Conservation (phyloP, 2,329 filamentous ascomycete species). For the Aspergillus amoenus region DNA sequence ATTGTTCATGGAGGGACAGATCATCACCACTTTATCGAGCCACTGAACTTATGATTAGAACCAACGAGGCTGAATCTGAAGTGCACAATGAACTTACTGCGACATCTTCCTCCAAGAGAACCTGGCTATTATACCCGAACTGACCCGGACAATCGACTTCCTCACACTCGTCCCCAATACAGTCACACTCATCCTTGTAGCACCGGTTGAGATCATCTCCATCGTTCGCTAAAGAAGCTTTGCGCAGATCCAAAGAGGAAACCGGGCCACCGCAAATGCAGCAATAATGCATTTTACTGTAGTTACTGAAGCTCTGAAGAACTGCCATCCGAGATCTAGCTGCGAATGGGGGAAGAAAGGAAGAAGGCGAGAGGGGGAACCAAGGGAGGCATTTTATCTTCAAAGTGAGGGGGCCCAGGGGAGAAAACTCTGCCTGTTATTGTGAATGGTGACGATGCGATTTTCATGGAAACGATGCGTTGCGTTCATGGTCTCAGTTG, state of each 20-base stretch:
- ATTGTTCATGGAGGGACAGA: background rate
- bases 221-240: background rate
- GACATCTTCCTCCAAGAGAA: background rate
- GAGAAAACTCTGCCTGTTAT: no score
- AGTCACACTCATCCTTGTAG: background rate
- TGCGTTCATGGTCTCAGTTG: background rate
- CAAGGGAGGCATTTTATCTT: no score
- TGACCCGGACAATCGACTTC: background rate
- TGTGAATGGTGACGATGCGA: no score
- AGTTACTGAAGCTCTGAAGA: no score
- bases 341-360: no score
- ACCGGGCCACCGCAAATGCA: conserved; percentile 5
- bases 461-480: no score
- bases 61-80: background rate
- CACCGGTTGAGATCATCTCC: background rate
- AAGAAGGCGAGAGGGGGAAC: no score
- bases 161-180: background rate
- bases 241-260: background rate
- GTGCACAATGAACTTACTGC: background rate
- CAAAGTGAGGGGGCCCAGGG: no score
- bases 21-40: background rate
- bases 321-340: no score
- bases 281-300: background rate
- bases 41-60: background rate
- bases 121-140: background rate